Conservation (phyloP, 164 flowering plant genomes). For the Aristolochia californica region DNA sequence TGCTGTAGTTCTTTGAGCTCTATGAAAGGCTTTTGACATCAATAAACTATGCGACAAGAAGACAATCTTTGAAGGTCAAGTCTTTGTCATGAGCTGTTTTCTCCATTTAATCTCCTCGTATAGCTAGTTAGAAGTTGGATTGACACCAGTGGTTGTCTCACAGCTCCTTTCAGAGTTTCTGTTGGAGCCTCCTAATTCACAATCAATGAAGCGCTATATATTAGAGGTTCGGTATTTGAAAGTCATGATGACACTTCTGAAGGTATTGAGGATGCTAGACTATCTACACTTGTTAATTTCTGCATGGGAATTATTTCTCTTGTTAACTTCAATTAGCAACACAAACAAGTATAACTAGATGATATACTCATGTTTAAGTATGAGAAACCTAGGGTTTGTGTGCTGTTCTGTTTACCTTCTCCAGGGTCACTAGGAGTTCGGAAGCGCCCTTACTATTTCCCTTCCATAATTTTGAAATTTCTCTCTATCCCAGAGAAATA, state of each 20-base stretch:
- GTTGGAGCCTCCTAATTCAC: constrained; percentile 81
- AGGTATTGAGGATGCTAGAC: constrained; percentile 14
- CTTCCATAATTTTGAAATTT: too few species aligned
- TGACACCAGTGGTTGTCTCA: constrained; percentile 10
- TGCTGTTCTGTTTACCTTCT: neutral
- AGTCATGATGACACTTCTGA: constrained; percentile 78
- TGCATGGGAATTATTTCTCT: neutral
- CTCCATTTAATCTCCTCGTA: neutral
- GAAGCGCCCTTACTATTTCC: too few species aligned
- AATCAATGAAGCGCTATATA: constrained; percentile 87
- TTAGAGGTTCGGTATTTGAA: constrained; percentile 72
- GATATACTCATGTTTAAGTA: neutral
- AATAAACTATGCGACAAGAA: constrained; percentile 85
- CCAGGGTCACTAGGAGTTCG: neutral
- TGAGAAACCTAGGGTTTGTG: neutral
- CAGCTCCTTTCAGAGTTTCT: constrained; percentile 98
- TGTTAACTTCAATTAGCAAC: too few species aligned
- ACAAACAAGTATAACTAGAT: too few species aligned
- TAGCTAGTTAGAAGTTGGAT: constrained; percentile 3
- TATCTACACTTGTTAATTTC: neutral
- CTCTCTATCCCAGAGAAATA: too few species aligned
- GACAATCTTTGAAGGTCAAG: constrained; percentile 95
- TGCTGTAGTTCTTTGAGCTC: constrained; percentile 72
- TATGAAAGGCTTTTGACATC: constrained; percentile 81
- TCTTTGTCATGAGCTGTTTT: constrained; percentile 5